These are phyloP conservation scores for Catharanthus roseus DNA, from an alignment of 257 asterid genomes.

Conservation along the genomic window DNA sequence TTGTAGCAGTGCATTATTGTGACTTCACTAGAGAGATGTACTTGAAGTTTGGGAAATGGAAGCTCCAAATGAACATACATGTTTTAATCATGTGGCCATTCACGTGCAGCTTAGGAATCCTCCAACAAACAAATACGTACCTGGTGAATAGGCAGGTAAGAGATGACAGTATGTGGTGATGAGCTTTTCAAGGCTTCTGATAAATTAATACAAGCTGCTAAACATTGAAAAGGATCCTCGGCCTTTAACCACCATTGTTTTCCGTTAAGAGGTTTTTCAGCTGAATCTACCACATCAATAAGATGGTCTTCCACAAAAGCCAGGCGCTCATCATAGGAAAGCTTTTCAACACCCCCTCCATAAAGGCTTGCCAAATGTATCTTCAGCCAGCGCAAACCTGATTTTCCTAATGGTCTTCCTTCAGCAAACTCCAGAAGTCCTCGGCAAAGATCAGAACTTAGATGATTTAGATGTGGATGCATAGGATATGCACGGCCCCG, in stretches of 20 bases:
- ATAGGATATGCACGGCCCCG: constrained; percentile 99
- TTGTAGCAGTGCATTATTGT: background rate
- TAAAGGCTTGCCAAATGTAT: constrained; percentile 86
- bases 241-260: constrained; percentile 92
- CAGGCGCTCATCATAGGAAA: constrained; percentile 75
- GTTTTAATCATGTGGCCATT: background rate
- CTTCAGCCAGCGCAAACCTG: constrained; percentile 84
- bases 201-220: constrained; percentile 85
- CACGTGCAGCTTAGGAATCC: background rate
- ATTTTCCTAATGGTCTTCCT: constrained; percentile 78
- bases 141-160: constrained; percentile 94
- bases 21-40: background rate
- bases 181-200: constrained; percentile 82
- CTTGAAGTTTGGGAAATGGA: background rate
- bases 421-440: constrained; percentile 96
- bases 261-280: constrained; percentile 72
- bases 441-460: constrained; percentile 91
- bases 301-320: constrained; percentile 76
- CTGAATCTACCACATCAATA: constrained; percentile 75
- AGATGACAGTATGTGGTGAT: constrained; percentile 73
- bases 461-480: constrained; percentile 96
- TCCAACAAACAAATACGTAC: constrained; percentile 29
- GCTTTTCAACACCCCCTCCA: constrained; percentile 87
- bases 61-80: background rate
- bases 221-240: constrained; percentile 94